phyloP scores from a whole-genome alignment of 2,329 filamentous ascomycete species.

The Pseudocercospora musae region DNA sequence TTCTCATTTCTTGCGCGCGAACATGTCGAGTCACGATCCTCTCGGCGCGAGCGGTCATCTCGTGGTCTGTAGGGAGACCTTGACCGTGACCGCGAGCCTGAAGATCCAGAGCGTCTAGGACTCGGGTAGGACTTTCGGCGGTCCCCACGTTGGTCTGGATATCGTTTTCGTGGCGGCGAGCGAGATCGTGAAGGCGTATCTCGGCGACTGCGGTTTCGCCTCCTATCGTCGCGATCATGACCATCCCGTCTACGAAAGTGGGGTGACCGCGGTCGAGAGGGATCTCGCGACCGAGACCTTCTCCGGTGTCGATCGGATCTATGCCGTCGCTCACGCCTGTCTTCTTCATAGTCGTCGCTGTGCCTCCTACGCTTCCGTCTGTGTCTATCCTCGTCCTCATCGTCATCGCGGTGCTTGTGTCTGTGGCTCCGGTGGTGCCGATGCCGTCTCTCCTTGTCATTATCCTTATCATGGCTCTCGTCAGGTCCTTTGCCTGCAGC shows the following conservation, averaged over 20 bases:
- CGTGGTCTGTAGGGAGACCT: conserved; percentile 31
- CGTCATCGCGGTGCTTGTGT: conserved; percentile 23
- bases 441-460: conserved; percentile 31
- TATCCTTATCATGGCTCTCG: conserved; percentile 28
- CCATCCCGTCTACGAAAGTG: conserved; percentile 23
- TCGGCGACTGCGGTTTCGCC: conserved; percentile 25
- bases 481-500: conserved; percentile 36
- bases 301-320: conserved; percentile 29
- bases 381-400: conserved; percentile 32
- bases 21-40: conserved; percentile 21
- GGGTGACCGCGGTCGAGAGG: conserved; percentile 25
- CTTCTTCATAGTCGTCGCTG: conserved; percentile 34
- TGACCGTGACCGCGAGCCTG: conserved; percentile 36
- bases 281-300: conserved; percentile 17
- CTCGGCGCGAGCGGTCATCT: conserved; percentile 13
- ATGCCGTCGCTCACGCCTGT: conserved; percentile 31
- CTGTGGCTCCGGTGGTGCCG: conserved; percentile 24
- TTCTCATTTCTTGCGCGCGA: conserved; percentile 21
- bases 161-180: conserved; percentile 39
- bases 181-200: conserved; percentile 35
- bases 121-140: conserved; percentile 35
- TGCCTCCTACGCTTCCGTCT: conserved; percentile 34
- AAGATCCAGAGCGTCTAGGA: conserved; percentile 35
- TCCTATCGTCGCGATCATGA: conserved; percentile 21
- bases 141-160: conserved; percentile 33